Base-by-base conservation (phyloP, 148 eudicot species). In the Spergularia bocconei region DNA sequence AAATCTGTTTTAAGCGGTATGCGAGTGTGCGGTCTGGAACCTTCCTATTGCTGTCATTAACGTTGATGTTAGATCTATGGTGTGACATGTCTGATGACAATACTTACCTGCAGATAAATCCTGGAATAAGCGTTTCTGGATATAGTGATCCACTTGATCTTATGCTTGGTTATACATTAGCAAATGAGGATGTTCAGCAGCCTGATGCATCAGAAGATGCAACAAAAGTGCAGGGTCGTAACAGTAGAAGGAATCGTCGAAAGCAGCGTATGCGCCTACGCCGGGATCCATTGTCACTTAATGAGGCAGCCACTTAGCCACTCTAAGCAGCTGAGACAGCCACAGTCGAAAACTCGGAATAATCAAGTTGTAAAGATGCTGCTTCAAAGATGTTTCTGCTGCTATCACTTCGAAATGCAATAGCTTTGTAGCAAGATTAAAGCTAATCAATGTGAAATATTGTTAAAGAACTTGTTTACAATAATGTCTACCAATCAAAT, bases 141-240 rank as follows among this genome's bases (percentile, higher is more conserved):
- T 77, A 73, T 73, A 84, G 67, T 25, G 87, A 76, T 69, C 87
- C 84, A 36, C 69, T 84, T 29, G 84, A 84, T 23, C 77, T 71
- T 47, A 50, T 84, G 39, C 69, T 84, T 19, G 84, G 84, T 60
- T 33, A 63, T 74, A 60, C 84, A 29, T 56, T 15, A 7, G 48
- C 56, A 64, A 64, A 63, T 10, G 80, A 84, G 8, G 82, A 76
- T 38, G 47, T 19, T 68, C 70, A 15, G 61, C 70, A 63, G 17
- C 64, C 70, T n/a, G 77, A 41, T 53, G 67, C 63, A 55, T 67
- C 83, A 29, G 51, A 13, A 13, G 63, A 63, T 16, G 67, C 78
- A 6, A 66, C 82, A 11, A 71, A 79, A 68, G 58, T 48, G 61
- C 82, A 78, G 62, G 70, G 64, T 69, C 80, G 75, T 38, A 69